These are phyloP conservation scores for Papiliotrema nemorosa DNA, from an alignment of 1,284 basidiomycete genomes.

Conservation along the genomic window DNA sequence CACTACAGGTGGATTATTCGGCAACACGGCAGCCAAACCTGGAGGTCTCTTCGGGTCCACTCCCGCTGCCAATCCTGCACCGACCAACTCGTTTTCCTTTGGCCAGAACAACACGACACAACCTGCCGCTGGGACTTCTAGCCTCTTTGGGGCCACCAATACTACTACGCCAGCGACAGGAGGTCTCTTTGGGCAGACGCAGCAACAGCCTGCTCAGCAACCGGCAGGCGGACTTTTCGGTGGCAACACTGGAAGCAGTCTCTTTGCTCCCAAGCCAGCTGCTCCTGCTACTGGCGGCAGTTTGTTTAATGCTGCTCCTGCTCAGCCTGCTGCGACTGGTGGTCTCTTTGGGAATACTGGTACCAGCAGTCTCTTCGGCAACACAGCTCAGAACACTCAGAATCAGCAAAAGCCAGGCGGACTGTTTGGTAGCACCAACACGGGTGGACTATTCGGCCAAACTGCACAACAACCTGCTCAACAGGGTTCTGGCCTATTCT, in stretches of 20 bases:
- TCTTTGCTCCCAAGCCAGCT: constrained; percentile 27
- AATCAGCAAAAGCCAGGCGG: constrained; percentile 17
- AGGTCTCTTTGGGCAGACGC: constrained; percentile 43
- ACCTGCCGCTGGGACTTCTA: constrained; percentile 15
- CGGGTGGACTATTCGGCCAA: constrained; percentile 27
- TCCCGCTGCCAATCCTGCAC: constrained; percentile 15
- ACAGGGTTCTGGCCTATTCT: not conserved
- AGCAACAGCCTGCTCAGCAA: not conserved
- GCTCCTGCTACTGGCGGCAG: not conserved
- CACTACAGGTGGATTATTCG: constrained; percentile 27
- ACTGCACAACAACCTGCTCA: not conserved
- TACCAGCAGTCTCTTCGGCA: constrained; percentile 50
- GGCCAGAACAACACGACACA: constrained; percentile 13
- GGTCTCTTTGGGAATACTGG: constrained; percentile 1
- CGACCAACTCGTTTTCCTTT: not conserved
- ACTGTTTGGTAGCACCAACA: constrained; percentile 23
- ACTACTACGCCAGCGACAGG: constrained; percentile 19
- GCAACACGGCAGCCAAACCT: constrained; percentile 29
- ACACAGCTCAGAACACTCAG: constrained; percentile 15
- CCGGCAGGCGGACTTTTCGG: constrained; percentile 14
- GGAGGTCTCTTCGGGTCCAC: constrained; percentile 55
- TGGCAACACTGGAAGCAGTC: constrained; percentile 14
- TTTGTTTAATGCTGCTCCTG: constrained; percentile 8
- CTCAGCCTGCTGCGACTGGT: constrained; percentile 15
- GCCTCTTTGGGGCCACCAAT: constrained; percentile 30